Evolutionary conservation across 371 early-diverging fungal species (phyloP), one percentile per base, ranked within the genome.

Genomic region (Mucor plumbeus): DNA sequence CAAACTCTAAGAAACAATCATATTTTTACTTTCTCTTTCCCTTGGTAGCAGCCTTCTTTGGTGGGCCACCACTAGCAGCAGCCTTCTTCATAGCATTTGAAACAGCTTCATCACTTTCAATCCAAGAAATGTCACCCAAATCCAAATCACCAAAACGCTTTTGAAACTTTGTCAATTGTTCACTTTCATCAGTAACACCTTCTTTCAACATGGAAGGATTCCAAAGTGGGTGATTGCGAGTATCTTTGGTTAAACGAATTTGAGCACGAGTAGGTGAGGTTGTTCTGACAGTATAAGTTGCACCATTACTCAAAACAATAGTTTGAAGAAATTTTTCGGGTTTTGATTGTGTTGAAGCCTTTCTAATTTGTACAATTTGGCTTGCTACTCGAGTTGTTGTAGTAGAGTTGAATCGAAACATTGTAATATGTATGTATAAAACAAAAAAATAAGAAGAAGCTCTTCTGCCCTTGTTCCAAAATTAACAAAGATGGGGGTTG

Each of bases 161-260:
- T 58, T 86, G 82, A 80, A 94, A 94, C 71, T 89, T 90, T 15
- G 90, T 81, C 60, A 94, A 70, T 64, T 91, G 92, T 56, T 90
- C 93, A 50, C 86, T 86, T 63, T 90, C 89, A 63, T 91, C 92
- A 56, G 85, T 84, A 31, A 85, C 69, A 40, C 82, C 82, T 50
- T 83, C 78, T 67, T 77, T 76, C 21, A 78, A 63, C 78, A 81
- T 76, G 61, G 87, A 68, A 6, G 96, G 95, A 76, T 96, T 97
- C 98, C 98, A 97, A 35, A 97, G 85, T 35, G 92, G 90, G 65
- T 97, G 95, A 76, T 95, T 96, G 48, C 96, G 85, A 21, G 94
- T 92, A 71, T 97, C 98, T 73, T 94, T 94, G 40, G 95, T 91
- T 35, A 97, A 84, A 61, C 92, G 91, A 61, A 96, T 84, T 66